Percentiles rank a stretch among this genome's conserved stretches.
phyloP scores from a whole-genome alignment of 768 basidiomycete species.

The Xerocomellus intermedius region DNA sequence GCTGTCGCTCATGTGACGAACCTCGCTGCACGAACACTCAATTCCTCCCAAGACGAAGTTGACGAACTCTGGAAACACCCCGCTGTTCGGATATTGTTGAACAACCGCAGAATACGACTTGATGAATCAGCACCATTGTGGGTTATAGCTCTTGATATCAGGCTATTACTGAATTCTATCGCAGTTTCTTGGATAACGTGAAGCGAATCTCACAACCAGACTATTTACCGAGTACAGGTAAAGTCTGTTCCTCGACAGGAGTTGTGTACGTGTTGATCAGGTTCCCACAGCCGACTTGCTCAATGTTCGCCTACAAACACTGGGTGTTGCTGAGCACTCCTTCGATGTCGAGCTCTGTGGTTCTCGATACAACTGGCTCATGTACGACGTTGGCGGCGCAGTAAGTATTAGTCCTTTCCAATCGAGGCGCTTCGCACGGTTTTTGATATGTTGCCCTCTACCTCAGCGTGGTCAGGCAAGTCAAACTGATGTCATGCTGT shows the following conservation, averaged over 20 bases:
- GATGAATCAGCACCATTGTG: slow-evolving; percentile 80
- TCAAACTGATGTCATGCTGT: slow-evolving; percentile 10
- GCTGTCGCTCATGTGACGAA: slow-evolving; percentile 43
- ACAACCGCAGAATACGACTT: slow-evolving; percentile 57
- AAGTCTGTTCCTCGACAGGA: slow-evolving; percentile 7
- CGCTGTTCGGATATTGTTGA: slow-evolving; percentile 56
- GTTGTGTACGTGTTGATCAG: neutral
- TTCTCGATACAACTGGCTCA: slow-evolving; percentile 66
- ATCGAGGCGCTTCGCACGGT: neutral
- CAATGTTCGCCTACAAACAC: slow-evolving; percentile 74
- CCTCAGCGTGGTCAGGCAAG: slow-evolving; percentile 61
- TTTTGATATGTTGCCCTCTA: slow-evolving; percentile 9
- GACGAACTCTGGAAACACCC: slow-evolving; percentile 68
- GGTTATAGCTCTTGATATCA: slow-evolving; percentile 23
- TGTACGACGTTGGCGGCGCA: slow-evolving; percentile 84
- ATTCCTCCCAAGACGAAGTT: slow-evolving; percentile 50
- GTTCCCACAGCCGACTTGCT: slow-evolving; percentile 63
- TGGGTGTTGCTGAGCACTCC: slow-evolving; percentile 75
- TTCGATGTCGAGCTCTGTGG: slow-evolving; percentile 67
- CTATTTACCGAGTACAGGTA: slow-evolving; percentile 71
- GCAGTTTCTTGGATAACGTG: slow-evolving; percentile 68
- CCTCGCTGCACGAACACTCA: slow-evolving; percentile 56
- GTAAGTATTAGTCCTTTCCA: slow-evolving; percentile 41
- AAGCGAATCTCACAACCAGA: slow-evolving; percentile 64
- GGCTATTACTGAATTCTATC: slow-evolving; percentile 2